Conservation (phyloP, 1,284 basidiomycete genomes). For the Puccinia triticina region DNA sequence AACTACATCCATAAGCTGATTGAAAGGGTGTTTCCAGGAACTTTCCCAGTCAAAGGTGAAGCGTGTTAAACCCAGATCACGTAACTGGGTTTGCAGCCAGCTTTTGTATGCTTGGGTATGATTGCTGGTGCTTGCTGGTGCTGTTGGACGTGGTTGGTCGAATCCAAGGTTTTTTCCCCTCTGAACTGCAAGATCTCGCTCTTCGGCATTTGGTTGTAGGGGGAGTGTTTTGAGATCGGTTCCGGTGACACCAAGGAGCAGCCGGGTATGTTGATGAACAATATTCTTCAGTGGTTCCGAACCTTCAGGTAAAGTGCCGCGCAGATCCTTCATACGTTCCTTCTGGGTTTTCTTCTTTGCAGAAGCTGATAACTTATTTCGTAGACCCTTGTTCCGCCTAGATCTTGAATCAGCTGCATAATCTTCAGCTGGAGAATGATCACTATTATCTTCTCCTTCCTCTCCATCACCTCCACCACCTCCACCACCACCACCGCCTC, state of each 20-base stretch:
- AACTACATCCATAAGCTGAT: constrained; percentile 9
- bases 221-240: not conserved
- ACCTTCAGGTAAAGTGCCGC: not conserved
- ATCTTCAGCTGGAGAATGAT: not conserved
- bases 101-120: constrained; percentile 20
- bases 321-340: not conserved
- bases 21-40: constrained; percentile 19
- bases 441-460: not conserved
- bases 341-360: constrained; percentile 17
- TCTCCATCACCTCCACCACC: not conserved
- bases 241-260: constrained; percentile 3
- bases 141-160: constrained; percentile 4
- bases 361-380: not conserved
- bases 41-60: constrained; percentile 32
- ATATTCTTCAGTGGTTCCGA: constrained; percentile 20
- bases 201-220: not conserved
- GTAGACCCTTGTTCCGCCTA: not conserved
- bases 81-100: constrained; percentile 24
- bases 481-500: too few species aligned
- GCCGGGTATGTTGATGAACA: not conserved
- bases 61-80: not conserved
- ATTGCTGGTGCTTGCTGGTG: not conserved
- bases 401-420: constrained; percentile 16
- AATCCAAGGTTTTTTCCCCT: not conserved
- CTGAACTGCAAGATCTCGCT: not conserved